These are phyloP conservation scores for Azolla pinnata DNA, from an alignment of 75 land plant species.

Conservation along the genomic window DNA sequence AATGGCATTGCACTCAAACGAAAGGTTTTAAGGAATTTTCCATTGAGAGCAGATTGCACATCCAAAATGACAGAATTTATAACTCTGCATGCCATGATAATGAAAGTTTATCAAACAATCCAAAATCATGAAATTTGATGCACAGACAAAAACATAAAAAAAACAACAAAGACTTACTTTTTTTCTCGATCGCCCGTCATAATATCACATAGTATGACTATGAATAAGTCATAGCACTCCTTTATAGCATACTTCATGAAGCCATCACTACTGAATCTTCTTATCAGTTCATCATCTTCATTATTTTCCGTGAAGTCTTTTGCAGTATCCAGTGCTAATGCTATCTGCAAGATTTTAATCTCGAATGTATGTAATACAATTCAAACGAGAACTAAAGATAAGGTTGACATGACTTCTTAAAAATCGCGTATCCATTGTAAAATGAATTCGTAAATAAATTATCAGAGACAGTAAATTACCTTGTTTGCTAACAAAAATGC, in stretches of 20 bases:
- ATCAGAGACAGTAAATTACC: too few species aligned
- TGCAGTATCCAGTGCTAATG: slow-evolving; percentile 66
- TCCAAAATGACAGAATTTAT: slow-evolving; percentile 35
- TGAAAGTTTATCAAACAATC: too few species aligned
- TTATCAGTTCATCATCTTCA: slow-evolving; percentile 37
- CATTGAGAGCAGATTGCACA: slow-evolving; percentile 38
- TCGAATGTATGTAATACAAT: too few species aligned
- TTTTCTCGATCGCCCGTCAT: slow-evolving; percentile 54
- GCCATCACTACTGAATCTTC: slow-evolving; percentile 48
- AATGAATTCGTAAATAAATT: too few species aligned
- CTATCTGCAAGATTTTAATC: slow-evolving; percentile 51
- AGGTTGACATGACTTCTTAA: too few species aligned
- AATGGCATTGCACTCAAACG: slow-evolving; percentile 43
- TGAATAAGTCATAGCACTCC: slow-evolving; percentile 56
- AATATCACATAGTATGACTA: slow-evolving; percentile 37
- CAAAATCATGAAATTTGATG: neutral
- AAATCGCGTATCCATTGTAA: too few species aligned
- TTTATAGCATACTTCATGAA: slow-evolving; percentile 63
- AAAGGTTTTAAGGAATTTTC: slow-evolving; percentile 40
- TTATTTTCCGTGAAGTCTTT: slow-evolving; percentile 44
- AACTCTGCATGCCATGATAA: too few species aligned
- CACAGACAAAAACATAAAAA: neutral
- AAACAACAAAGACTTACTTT: slow-evolving; percentile 22
- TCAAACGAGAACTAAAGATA: too few species aligned
- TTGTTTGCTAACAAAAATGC: slow-evolving; percentile 94